These are phyloP conservation scores for Haematococcus sp. DNA, from an alignment of 139 green algal genomes.

Conservation along the genomic window DNA sequence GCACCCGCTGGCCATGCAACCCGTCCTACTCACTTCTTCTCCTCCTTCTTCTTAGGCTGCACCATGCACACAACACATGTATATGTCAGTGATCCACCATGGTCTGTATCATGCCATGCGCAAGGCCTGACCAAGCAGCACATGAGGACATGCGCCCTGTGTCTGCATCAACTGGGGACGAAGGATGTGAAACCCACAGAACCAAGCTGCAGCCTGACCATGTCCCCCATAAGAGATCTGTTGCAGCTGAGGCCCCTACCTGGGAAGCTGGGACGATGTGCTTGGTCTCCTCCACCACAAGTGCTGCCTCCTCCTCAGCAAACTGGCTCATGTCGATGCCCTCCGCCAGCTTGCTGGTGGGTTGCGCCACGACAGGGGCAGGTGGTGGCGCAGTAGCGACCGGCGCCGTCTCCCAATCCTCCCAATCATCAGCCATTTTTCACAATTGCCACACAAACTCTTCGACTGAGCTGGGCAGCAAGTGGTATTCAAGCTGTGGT, in stretches of 20 bases:
- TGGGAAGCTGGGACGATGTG: constrained; percentile 15
- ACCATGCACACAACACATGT: not conserved
- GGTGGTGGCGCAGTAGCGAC: constrained; percentile 18
- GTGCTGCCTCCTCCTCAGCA: constrained; percentile 33
- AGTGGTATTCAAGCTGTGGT: too few species aligned
- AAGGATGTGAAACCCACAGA: too few species aligned
- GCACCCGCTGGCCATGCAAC: too few species aligned
- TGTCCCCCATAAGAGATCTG: not conserved
- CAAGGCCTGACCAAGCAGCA: not conserved
- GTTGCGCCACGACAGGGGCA: not conserved
- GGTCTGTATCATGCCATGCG: too few species aligned
- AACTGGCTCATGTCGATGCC: constrained; percentile 41
- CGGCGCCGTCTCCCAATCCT: constrained; percentile 47
- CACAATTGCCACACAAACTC: too few species aligned
- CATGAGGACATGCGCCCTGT: too few species aligned
- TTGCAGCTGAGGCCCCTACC: not conserved
- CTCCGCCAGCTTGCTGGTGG: too few species aligned
- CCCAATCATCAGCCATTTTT: constrained; percentile 41
- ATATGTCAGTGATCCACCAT: too few species aligned
- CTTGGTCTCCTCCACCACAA: constrained; percentile 26
- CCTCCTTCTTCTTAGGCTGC: constrained; percentile 60
- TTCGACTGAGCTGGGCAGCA: too few species aligned
- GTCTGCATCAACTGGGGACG: too few species aligned
- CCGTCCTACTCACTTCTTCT: constrained; percentile 40
- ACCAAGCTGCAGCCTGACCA: not conserved